These are phyloP conservation scores for Lichtheimia hyalospora DNA, from an alignment of 371 early-diverging fungal genomes.

Conservation along the genomic window DNA sequence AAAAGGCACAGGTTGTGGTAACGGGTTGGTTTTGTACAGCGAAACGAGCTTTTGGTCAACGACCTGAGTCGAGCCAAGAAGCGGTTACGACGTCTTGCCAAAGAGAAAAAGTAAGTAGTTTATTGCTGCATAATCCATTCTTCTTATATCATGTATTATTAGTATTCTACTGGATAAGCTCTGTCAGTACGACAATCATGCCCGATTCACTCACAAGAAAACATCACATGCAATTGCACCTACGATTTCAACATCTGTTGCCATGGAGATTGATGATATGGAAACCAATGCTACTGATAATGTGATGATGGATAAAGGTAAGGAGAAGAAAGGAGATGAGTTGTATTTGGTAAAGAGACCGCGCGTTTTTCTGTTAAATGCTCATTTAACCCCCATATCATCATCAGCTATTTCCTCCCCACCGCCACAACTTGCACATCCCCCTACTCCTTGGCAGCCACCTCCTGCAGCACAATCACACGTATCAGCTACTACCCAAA, in stretches of 20 bases:
- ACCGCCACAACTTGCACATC: neutral
- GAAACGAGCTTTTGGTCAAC: constrained; percentile 47
- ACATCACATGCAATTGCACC: too few relatives aligned
- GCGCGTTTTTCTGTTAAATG: too few relatives aligned
- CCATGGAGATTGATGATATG: too few relatives aligned
- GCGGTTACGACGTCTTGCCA: constrained; percentile 46
- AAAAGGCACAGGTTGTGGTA: neutral
- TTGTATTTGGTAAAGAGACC: too few relatives aligned
- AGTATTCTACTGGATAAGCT: constrained; percentile 21
- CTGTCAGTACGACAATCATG: constrained; percentile 7
- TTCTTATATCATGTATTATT: neutral
- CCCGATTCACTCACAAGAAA: too few relatives aligned
- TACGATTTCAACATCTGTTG: too few relatives aligned
- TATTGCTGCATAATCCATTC: neutral
- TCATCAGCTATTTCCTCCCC: neutral
- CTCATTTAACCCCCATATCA: too few relatives aligned
- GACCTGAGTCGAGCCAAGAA: constrained; percentile 44
- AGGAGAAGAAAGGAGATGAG: too few relatives aligned
- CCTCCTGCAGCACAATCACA: neutral
- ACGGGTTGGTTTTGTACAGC: constrained; percentile 20
- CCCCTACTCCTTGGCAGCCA: neutral
- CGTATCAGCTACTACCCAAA: neutral
- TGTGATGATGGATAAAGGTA: too few relatives aligned
- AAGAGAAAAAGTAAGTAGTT: constrained; percentile 52
- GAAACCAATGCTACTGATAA: too few relatives aligned